phyloP scores from a whole-genome alignment of 2,329 filamentous ascomycete species.

The Pezizomycotina sp. region DNA sequence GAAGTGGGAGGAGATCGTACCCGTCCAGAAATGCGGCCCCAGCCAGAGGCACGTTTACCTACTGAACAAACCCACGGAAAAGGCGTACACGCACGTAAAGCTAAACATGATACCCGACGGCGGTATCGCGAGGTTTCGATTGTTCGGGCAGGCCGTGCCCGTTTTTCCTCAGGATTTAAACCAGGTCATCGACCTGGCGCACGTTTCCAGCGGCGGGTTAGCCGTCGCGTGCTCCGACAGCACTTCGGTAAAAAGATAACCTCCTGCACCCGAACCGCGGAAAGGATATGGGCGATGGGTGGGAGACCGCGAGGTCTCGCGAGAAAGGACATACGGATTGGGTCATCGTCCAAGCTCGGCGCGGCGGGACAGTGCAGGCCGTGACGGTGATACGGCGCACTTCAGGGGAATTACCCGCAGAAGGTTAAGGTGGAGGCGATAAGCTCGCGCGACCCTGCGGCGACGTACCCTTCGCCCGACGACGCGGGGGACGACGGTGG shows the following conservation, averaged over 20 bases:
- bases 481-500: slow-evolving; percentile 36
- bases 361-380: slow-evolving; percentile 45
- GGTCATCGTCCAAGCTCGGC: slow-evolving; percentile 52
- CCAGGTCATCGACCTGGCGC: slow-evolving; percentile 57
- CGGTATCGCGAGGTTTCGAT: slow-evolving; percentile 62
- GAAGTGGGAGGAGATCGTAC: slow-evolving; percentile 55
- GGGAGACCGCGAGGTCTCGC: slow-evolving; percentile 65
- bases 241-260: slow-evolving; percentile 70
- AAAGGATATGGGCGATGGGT: slow-evolving; percentile 75
- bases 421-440: slow-evolving; percentile 52
- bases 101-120: slow-evolving; percentile 77
- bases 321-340: slow-evolving; percentile 60
- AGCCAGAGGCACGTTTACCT: slow-evolving; percentile 59
- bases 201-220: slow-evolving; percentile 61
- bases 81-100: slow-evolving; percentile 62
- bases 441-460: slow-evolving; percentile 14
- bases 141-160: slow-evolving; percentile 60
- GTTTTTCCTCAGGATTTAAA: slow-evolving; percentile 53
- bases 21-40: slow-evolving; percentile 54
- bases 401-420: slow-evolving; percentile 71
- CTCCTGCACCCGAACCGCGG: slow-evolving; percentile 62
- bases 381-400: slow-evolving; percentile 61
- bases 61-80: slow-evolving; percentile 41
- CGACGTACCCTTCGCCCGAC: slow-evolving; percentile 9
- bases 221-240: slow-evolving; percentile 64